phyloP scores from a whole-genome alignment of 208 protist genomes.

The Acanthamoeba lenticulata region DNA sequence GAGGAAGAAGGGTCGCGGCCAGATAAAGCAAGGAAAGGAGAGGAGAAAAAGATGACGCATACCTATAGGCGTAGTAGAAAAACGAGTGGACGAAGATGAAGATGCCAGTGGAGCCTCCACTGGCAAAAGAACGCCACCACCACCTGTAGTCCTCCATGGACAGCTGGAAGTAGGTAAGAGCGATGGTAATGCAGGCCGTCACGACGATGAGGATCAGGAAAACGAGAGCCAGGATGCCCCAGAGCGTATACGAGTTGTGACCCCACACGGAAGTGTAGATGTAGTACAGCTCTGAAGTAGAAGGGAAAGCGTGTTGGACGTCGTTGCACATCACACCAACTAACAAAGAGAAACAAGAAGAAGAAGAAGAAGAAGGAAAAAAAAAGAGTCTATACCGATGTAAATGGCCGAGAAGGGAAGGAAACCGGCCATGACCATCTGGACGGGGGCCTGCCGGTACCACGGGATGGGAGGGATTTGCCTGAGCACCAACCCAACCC shows the following conservation, averaged over 20 bases:
- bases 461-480: conserved; percentile 13
- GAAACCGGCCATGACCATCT: conserved; percentile 88
- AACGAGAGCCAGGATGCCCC: conserved; percentile 89
- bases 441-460: conserved; percentile 74
- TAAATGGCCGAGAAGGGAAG: conserved; percentile 83
- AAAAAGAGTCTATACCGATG: conserved; percentile 44
- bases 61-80: conserved; percentile 85
- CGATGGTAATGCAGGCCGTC: conserved; percentile 89
- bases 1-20: not conserved
- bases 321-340: not conserved
- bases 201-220: conserved; percentile 91
- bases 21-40: not conserved
- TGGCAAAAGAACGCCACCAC: conserved; percentile 91
- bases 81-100: conserved; percentile 78
- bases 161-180: conserved; percentile 93
- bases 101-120: conserved; percentile 83
- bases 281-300: conserved; percentile 91
- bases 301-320: conserved; percentile 14
- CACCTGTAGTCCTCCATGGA: conserved; percentile 89
- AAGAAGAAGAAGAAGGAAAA: not conserved
- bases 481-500: not conserved
- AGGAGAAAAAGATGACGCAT: not conserved
- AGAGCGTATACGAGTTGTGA: conserved; percentile 89
- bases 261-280: conserved; percentile 89
- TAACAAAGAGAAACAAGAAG: not conserved